Evolutionary conservation across 441 rosid species (phyloP), one percentile per base, ranked within the genome.

Genomic region (Raphanus hybrid): DNA sequence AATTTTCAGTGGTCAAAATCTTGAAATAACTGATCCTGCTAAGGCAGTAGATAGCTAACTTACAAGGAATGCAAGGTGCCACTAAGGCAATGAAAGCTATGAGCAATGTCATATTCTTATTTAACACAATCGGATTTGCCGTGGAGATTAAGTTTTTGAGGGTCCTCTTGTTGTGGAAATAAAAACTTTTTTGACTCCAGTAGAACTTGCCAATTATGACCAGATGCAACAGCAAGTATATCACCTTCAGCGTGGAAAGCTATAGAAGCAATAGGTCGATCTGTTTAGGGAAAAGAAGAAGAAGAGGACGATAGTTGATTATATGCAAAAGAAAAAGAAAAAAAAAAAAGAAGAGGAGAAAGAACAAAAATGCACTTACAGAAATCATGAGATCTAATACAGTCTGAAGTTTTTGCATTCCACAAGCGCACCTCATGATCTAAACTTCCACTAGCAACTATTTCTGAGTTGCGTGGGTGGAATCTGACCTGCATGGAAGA

Each of bases 221-320:
- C 98, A 59, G 97, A 93, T 70, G 97, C 99, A 75, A 93, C 98
- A 68, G 99, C 98, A 52, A 95, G 97, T 74, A 93, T 76, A 74
- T 93, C 98, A 67, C 99, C 99, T 73, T 78, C 90, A 64, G 98
- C 98, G 57, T 95, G 99, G 83, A 95, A 95, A 82, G 99, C 97
- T 83, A 95, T 93, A 29, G 99, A 95, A 69, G 98, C 98, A 82
- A 95, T 95, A 32, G 97, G 98, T 73, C 95, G 92, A 78, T 78
- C 99, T 95, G 85, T 75, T 83, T 74, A 69, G 69, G 57, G 82
- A 52, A 59, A 63, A 77, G 52, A 58, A 15, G 79, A 66, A 69
- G 69, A 35, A 4, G 34, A 3, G 18, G 18, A 16, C 16, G 68
- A 64, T 63, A 57, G 78, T 69, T 58, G 52, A 67, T 71, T 52